Evolutionary conservation across 2,329 filamentous ascomycete genomes (phyloP).

Genomic region (Rhinocladiella mackenziei): DNA sequence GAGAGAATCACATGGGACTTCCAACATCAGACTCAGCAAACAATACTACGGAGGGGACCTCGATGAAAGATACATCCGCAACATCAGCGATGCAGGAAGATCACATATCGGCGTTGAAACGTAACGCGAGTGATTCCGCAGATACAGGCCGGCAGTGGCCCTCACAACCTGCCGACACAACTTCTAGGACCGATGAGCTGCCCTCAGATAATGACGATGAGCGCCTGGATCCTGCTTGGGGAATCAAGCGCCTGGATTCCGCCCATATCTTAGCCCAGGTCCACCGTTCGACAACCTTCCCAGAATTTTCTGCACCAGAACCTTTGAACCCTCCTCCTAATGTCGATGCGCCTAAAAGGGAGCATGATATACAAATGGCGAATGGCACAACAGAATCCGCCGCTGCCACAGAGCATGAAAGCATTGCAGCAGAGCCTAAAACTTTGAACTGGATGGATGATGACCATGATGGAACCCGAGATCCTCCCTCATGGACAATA

Average conservation of each 20-base stretch:
- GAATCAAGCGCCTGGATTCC: constrained; percentile 25
- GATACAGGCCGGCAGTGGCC: constrained; percentile 1
- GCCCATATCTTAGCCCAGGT: constrained; percentile 23
- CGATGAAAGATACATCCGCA: not conserved
- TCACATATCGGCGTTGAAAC: not conserved
- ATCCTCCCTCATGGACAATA: constrained; percentile 15
- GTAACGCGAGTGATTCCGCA: not conserved
- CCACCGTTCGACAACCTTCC: constrained; percentile 28
- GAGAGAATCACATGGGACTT: constrained; percentile 8
- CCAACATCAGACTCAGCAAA: constrained; percentile 9
- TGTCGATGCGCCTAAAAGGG: not conserved
- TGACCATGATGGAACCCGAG: constrained; percentile 5
- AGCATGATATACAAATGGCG: constrained; percentile 1
- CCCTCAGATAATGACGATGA: constrained; percentile 24
- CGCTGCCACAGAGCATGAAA: constrained; percentile 1
- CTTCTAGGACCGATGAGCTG: constrained; percentile 16
- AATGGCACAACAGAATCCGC: constrained; percentile 1
- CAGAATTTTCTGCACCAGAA: constrained; percentile 9
- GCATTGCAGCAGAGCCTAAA: constrained; percentile 2
- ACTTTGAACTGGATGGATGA: constrained; percentile 12
- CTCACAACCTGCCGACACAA: not conserved
- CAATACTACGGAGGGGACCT: not conserved
- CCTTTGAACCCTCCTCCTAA: not conserved
- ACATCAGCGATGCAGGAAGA: not conserved
- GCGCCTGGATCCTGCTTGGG: constrained; percentile 29